phyloP scores from a whole-genome alignment of 2,329 filamentous ascomycete species.

The Fusarium sp. region DNA sequence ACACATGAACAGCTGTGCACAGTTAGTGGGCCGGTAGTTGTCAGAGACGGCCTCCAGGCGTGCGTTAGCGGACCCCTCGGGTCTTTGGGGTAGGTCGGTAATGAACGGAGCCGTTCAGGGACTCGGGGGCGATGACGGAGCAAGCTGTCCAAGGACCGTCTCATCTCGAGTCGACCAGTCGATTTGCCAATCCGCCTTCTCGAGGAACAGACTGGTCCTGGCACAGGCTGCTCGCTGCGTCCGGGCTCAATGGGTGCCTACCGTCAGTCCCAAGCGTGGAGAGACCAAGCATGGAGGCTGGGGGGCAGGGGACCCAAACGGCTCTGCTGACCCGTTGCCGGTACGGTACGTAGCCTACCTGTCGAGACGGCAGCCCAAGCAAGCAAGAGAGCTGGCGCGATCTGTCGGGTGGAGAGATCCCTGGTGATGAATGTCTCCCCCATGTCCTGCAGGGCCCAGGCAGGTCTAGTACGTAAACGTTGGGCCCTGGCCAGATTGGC shows the following conservation, averaged over 20 bases:
- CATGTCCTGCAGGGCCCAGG: constrained; percentile 39
- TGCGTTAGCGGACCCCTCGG: constrained; percentile 15
- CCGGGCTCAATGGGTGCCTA: not conserved
- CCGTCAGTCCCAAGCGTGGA: not conserved
- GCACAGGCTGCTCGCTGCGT: not conserved
- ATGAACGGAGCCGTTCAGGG: constrained; percentile 13
- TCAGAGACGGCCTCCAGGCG: constrained; percentile 6
- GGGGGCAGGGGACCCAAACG: constrained; percentile 17
- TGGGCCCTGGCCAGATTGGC: constrained; percentile 19
- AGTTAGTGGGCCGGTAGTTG: constrained; percentile 32
- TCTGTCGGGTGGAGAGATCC: constrained; percentile 44
- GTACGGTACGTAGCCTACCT: constrained; percentile 18
- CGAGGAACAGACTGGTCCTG: not conserved
- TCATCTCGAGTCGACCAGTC: not conserved
- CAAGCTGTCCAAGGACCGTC: not conserved
- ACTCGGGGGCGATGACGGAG: not conserved
- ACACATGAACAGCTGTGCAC: constrained; percentile 15
- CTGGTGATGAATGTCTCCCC: constrained; percentile 29
- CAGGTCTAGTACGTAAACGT: constrained; percentile 22
- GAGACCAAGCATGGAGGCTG: constrained; percentile 17
- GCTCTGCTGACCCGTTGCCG: not conserved
- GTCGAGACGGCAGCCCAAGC: constrained; percentile 22
- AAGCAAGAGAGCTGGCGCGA: constrained; percentile 39
- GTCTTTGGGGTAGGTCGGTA: constrained; percentile 3
- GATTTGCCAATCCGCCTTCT: not conserved